Evolutionary conservation across 306 rosid genomes (phyloP).

Genomic region (Leucaena leucocephala): DNA sequence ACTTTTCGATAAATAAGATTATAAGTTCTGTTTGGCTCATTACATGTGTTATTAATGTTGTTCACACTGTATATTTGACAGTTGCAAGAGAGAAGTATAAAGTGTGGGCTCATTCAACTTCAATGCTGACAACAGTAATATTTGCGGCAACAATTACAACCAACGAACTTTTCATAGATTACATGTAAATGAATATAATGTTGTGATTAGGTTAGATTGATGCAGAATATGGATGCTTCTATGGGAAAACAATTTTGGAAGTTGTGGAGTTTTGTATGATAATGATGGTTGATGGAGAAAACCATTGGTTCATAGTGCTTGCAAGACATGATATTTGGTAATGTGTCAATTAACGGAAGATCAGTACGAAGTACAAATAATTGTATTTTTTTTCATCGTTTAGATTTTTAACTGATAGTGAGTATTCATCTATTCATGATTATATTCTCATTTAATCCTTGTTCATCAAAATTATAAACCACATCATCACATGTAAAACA

Average conservation of each 20-base stretch:
- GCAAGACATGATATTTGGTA: background rate
- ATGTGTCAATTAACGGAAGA: background rate
- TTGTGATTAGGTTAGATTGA: background rate
- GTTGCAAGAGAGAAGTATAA: slow-evolving; percentile 64
- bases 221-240: background rate
- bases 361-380: background rate
- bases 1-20: too few relatives aligned
- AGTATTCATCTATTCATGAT: background rate
- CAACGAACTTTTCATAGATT: background rate
- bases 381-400: background rate
- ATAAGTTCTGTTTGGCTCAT: background rate
- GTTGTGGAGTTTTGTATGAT: background rate
- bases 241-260: background rate
- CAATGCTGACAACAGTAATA: slow-evolving; percentile 36
- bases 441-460: background rate
- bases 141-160: slow-evolving; percentile 9
- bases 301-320: background rate
- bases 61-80: slow-evolving; percentile 17
- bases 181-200: background rate
- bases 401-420: background rate
- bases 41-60: background rate
- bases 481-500: too few relatives aligned
- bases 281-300: background rate
- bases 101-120: slow-evolving; percentile 56
- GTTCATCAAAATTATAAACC: background rate